phyloP scores from a whole-genome alignment of 176 grass and related monocot species.

The Puya raimondii region DNA sequence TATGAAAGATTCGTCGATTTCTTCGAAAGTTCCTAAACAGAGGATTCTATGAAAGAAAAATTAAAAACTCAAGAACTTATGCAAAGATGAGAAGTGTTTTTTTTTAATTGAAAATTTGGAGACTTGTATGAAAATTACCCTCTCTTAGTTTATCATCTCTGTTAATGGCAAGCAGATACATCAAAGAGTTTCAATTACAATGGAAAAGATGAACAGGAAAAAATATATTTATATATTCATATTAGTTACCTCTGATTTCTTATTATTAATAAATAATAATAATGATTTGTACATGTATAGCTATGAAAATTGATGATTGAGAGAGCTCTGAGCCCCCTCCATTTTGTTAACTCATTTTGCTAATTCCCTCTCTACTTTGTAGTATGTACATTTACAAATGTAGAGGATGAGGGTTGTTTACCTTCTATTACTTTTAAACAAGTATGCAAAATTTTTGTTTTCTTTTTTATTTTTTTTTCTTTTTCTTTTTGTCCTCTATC shows the following conservation, averaged over 20 bases:
- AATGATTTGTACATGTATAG: slow-evolving; percentile 10
- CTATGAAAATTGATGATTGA: slow-evolving; percentile 6
- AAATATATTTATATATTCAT: not conserved
- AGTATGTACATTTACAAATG: slow-evolving; percentile 89
- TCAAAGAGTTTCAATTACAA: too few species aligned
- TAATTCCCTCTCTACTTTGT: slow-evolving; percentile 25
- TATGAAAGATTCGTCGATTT: too few species aligned
- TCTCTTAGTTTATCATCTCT: too few species aligned
- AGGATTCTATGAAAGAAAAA: too few species aligned
- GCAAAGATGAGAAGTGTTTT: too few species aligned
- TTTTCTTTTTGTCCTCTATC: slow-evolving; percentile 1
- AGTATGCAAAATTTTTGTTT: slow-evolving; percentile 41
- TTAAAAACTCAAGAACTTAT: too few species aligned
- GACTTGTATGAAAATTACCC: too few species aligned
- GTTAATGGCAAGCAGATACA: too few species aligned
- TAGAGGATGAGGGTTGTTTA: slow-evolving; percentile 41
- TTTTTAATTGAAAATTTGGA: too few species aligned
- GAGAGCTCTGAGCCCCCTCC: not conserved
- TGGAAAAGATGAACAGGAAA: too few species aligned
- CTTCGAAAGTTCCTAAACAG: too few species aligned
- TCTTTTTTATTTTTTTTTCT: slow-evolving; percentile 13
- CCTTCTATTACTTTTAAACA: slow-evolving; percentile 38
- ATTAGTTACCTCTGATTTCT: not conserved
- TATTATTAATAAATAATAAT: not conserved
- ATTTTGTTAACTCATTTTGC: not conserved